Evolutionary conservation across 768 basidiomycete species (phyloP).

Genomic region (Ramaria sp.): DNA sequence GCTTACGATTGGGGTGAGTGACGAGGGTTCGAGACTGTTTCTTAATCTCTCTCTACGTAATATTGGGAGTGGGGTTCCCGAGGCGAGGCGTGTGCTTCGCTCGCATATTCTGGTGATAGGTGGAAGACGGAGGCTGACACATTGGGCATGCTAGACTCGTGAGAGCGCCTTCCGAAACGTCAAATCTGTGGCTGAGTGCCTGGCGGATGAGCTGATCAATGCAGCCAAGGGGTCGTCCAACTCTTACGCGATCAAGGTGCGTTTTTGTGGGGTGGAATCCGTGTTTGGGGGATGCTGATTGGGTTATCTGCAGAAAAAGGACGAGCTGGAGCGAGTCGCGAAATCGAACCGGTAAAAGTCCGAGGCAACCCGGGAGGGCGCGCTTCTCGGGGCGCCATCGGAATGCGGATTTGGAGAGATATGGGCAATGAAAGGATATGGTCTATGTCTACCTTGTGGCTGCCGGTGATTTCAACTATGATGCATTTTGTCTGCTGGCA

Average conservation of each 20-base stretch:
- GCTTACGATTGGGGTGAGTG: slow-evolving; percentile 86
- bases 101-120: background rate
- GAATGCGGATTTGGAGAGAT: background rate
- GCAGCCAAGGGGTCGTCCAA: slow-evolving; percentile 99
- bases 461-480: background rate
- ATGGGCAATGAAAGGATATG: background rate
- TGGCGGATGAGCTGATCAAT: slow-evolving; percentile 99
- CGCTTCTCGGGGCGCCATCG: slow-evolving; percentile 4
- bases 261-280: slow-evolving; percentile 11
- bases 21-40: background rate
- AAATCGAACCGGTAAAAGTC: slow-evolving; percentile 94
- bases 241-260: slow-evolving; percentile 98
- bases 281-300: background rate
- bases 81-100: background rate
- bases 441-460: slow-evolving; percentile 1
- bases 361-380: slow-evolving; percentile 27
- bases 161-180: slow-evolving; percentile 99
- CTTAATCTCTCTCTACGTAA: background rate
- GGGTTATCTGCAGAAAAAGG: slow-evolving; percentile 66
- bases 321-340: slow-evolving; percentile 99
- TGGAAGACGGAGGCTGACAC: background rate
- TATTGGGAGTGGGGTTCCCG: background rate
- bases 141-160: slow-evolving; percentile 58
- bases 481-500: background rate
- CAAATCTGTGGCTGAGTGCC: slow-evolving; percentile 97